Evolutionary conservation across 768 basidiomycete genomes (phyloP).

Genomic region (Pisolithus marmoratus): DNA sequence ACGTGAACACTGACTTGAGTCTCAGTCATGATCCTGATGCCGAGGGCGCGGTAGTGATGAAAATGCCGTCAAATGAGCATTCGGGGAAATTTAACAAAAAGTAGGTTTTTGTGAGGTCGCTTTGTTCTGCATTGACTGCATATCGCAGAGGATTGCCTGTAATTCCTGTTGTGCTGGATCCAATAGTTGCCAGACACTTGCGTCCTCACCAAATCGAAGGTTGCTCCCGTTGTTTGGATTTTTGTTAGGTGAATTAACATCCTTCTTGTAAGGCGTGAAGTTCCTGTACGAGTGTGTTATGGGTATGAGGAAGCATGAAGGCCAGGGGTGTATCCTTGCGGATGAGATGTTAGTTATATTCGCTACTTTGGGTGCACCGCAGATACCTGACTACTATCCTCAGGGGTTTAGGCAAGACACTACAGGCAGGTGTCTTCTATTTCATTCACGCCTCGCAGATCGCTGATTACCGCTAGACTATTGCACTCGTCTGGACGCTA

Average conservation of each 20-base stretch:
- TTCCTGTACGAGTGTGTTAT: constrained; percentile 97
- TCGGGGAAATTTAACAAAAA: constrained; percentile 64
- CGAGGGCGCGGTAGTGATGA: constrained; percentile 83
- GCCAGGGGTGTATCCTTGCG: constrained; percentile 91
- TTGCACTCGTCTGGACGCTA: constrained; percentile 88
- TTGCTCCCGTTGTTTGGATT: constrained; percentile 16
- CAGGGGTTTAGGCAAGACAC: constrained; percentile 97
- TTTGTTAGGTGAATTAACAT: neutral
- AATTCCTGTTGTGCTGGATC: constrained; percentile 86
- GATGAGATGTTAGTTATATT: constrained; percentile 75
- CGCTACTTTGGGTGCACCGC: constrained; percentile 3
- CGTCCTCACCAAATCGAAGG: constrained; percentile 91
- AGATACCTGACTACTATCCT: constrained; percentile 5
- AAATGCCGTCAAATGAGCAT: constrained; percentile 63
- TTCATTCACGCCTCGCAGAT: neutral
- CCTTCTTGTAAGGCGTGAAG: constrained; percentile 48
- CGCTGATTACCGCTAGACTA: constrained; percentile 44
- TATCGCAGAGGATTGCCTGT: constrained; percentile 52
- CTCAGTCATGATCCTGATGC: constrained; percentile 71
- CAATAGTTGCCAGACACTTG: constrained; percentile 67
- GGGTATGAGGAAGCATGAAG: constrained; percentile 87
- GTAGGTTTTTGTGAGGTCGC: constrained; percentile 32
- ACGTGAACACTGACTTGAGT: neutral
- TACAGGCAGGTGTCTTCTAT: constrained; percentile 46
- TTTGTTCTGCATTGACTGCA: constrained; percentile 1